Percentiles rank a stretch among this genome's conserved stretches.
Conservation (phyloP, 345 rosid genomes). For the Reutealis trisperma region DNA sequence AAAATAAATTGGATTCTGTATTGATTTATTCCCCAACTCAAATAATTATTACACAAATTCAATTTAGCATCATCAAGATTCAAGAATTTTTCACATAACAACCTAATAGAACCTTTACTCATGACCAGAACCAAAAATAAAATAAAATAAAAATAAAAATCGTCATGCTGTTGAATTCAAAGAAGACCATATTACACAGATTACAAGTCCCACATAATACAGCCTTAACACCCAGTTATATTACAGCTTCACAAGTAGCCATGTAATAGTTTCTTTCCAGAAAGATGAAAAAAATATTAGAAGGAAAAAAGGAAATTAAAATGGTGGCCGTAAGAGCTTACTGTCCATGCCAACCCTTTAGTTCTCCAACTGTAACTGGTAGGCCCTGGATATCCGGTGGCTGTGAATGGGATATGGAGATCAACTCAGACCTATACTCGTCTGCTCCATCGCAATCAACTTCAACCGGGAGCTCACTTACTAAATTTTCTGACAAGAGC, state of each 20-base stretch:
- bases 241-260: neutral
- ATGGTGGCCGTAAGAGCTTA: neutral
- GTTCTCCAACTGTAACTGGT: neutral
- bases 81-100: too few species aligned
- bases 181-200: neutral
- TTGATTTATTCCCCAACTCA: too few species aligned
- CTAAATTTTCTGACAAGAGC: neutral
- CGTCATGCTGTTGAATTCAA: too few species aligned
- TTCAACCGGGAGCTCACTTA: neutral
- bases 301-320: neutral
- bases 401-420: conserved; percentile 22
- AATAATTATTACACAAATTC: too few species aligned
- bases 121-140: too few species aligned
- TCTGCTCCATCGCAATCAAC: conserved; percentile 29
- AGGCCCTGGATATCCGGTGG: conserved; percentile 14
- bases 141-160: too few species aligned
- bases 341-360: neutral
- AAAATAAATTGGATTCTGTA: too few species aligned
- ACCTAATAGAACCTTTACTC: too few species aligned
- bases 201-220: neutral
- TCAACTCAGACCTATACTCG: conserved; percentile 31
- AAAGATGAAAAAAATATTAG: neutral
- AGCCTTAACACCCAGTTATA: neutral
- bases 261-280: neutral
- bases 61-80: too few species aligned